Evolutionary conservation across 2,329 filamentous ascomycete genomes (phyloP).

Genomic region (Fusarium coffeatum): DNA sequence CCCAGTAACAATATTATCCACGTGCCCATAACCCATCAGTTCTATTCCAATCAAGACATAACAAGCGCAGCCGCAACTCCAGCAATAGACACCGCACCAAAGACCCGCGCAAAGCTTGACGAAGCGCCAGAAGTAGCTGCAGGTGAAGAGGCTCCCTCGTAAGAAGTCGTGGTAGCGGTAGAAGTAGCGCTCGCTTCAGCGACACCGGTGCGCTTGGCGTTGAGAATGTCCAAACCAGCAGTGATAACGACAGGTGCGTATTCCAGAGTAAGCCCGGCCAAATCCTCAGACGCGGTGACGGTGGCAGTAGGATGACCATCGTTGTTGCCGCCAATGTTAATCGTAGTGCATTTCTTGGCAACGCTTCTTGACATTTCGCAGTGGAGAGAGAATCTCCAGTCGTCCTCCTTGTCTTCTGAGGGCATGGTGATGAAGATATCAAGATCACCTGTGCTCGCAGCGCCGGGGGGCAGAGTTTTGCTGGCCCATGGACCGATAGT

Average conservation of each 20-base stretch:
- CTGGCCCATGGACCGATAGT: conserved; percentile 15
- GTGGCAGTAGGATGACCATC: conserved; percentile 8
- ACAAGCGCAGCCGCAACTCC: conserved; percentile 2
- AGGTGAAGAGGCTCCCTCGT: neutral
- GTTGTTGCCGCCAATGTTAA: conserved; percentile 14
- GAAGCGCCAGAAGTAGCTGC: conserved; percentile 1
- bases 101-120: neutral
- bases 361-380: conserved; percentile 18
- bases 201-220: conserved; percentile 14
- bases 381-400: conserved; percentile 17
- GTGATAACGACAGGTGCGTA: conserved; percentile 5
- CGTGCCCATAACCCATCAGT: neutral
- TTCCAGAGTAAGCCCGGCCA: neutral
- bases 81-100: conserved; percentile 6
- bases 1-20: neutral
- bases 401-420: neutral
- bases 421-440: conserved; percentile 20
- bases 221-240: conserved; percentile 16
- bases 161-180: neutral
- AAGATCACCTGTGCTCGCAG: conserved; percentile 13
- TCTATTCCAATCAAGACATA: neutral
- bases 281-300: neutral
- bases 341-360: conserved; percentile 2
- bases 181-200: neutral
- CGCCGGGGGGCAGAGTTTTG: conserved; percentile 10